Base-by-base conservation (phyloP, 768 basidiomycete genomes). In the Auriculariales sp. region DNA sequence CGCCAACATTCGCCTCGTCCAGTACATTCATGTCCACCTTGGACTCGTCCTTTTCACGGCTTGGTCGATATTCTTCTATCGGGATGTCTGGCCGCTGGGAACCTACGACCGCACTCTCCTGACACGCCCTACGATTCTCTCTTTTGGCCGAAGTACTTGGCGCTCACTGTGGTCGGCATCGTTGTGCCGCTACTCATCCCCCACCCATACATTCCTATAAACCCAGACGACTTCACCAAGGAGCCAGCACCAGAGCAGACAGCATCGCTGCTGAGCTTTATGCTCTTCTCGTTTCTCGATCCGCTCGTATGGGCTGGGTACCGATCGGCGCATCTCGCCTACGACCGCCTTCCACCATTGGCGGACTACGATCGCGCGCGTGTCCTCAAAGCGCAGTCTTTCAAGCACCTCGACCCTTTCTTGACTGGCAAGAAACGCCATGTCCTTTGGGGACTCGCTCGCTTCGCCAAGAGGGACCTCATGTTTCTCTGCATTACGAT, bases 101-200 rank as follows among this genome's bases (percentile, higher is more conserved):
- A 82, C 78, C 0, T 80, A 67, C 60, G 68, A 65, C 17, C 62
- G 69, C 22, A 31, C 49, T 76, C 79, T 5, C 52, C 63, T n/a
- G 82, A 84, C 54, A 55, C 59, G 2, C 57, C 58, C 1, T 74
- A 75, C 54, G 73, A 44, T 25, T 5, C 59, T 47, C 52, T 77
- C 32, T 60, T 81, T 22, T 83, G 80, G 81, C 61, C 64, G 3
- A 73, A 79, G 57, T 50, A 78, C 3, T 57, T 52, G 12, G 46
- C 75, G 12, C 66, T 82, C 15, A 55, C 67, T 5, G 28, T 74
- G 4, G 72, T 66, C 7, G 70, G 68, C 7, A 60, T 75, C 2
- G 50, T 73, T 9, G 62, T 82, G 29, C 82, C 82, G 22, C 60
- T 81, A 14, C 51, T 75, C 46, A 64, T 72, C 34, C 81, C 82